Evolutionary conservation across 1,139 yeast genomes (phyloP).

Genomic region (Meyerozyma carpophila): DNA sequence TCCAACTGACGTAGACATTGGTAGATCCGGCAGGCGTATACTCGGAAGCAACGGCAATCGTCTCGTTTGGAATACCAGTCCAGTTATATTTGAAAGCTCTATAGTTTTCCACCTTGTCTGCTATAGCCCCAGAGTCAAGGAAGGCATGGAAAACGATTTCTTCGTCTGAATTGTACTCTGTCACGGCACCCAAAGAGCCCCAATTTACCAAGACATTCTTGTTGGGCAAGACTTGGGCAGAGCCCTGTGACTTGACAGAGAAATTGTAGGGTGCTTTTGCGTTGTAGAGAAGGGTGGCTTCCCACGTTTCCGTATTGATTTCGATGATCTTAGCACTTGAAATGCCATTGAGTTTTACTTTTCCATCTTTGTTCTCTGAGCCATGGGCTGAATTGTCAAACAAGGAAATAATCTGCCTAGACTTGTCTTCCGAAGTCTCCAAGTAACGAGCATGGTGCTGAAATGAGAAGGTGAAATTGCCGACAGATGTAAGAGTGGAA

Average conservation of each 20-base stretch:
- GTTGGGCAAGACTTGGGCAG: constrained; percentile 28
- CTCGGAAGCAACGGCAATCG: constrained; percentile 21
- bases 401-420: constrained; percentile 24
- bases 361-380: constrained; percentile 23
- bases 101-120: constrained; percentile 24
- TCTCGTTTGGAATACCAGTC: constrained; percentile 30
- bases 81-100: constrained; percentile 33
- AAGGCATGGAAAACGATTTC: constrained; percentile 28
- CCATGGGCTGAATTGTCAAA: constrained; percentile 36
- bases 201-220: constrained; percentile 34
- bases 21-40: constrained; percentile 12
- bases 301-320: constrained; percentile 22
- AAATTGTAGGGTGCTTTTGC: constrained; percentile 20
- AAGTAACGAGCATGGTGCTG: constrained; percentile 35
- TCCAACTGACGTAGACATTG: constrained; percentile 30
- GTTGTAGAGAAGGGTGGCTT: constrained; percentile 22
- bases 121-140: constrained; percentile 26
- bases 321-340: constrained; percentile 31
- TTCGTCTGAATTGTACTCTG: constrained; percentile 25
- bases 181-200: constrained; percentile 36
- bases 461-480: constrained; percentile 24
- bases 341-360: constrained; percentile 14
- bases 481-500: constrained; percentile 14
- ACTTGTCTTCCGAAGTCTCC: constrained; percentile 16
- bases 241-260: constrained; percentile 32